A percentile compares a stretch with the other conserved stretches of the same genome.
Evolutionary conservation across 2,329 filamentous ascomycete genomes (phyloP).

Genomic region (Trichoderma arundinaceum): DNA sequence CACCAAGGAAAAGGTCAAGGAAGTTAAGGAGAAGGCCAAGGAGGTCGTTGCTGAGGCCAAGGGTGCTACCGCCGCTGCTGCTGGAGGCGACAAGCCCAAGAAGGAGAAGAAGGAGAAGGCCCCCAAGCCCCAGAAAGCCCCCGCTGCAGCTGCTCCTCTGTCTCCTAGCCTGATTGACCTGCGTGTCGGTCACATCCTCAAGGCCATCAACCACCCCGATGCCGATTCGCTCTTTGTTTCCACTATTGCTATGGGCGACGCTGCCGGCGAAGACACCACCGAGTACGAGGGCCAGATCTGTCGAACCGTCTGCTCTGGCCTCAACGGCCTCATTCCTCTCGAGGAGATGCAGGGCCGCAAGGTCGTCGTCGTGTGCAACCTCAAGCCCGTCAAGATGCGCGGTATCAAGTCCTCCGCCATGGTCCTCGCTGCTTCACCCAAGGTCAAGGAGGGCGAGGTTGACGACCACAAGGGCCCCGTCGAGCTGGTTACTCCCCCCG

Average conservation of each 20-base stretch:
- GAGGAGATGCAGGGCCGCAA: constrained; percentile 97
- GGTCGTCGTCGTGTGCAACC: constrained; percentile 93
- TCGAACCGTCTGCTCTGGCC: constrained; percentile 93
- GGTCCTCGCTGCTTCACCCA: constrained; percentile 94
- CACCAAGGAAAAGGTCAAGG: constrained; percentile 65
- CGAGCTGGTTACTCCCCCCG: constrained; percentile 86
- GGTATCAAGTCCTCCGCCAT: constrained; percentile 80
- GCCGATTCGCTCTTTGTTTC: constrained; percentile 95
- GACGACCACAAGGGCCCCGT: constrained; percentile 88
- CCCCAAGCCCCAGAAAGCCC: constrained; percentile 73
- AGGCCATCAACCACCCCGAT: constrained; percentile 93
- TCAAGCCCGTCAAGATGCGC: constrained; percentile 99
- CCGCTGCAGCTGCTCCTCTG: constrained; percentile 74
- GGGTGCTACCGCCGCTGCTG: constrained; percentile 47
- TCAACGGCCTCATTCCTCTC: constrained; percentile 90
- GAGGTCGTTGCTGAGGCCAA: constrained; percentile 58
- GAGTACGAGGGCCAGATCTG: constrained; percentile 91
- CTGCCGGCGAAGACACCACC: constrained; percentile 84
- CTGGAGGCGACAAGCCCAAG: constrained; percentile 58
- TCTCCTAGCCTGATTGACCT: constrained; percentile 90
- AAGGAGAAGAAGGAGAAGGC: constrained; percentile 93
- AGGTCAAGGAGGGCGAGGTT: constrained; percentile 77
- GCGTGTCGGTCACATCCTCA: constrained; percentile 95
- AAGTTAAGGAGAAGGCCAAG: constrained; percentile 63
- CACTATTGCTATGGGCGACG: constrained; percentile 92